Evolutionary conservation across 768 basidiomycete species (phyloP).

Genomic region (Phanerodontia chrysosporium): DNA sequence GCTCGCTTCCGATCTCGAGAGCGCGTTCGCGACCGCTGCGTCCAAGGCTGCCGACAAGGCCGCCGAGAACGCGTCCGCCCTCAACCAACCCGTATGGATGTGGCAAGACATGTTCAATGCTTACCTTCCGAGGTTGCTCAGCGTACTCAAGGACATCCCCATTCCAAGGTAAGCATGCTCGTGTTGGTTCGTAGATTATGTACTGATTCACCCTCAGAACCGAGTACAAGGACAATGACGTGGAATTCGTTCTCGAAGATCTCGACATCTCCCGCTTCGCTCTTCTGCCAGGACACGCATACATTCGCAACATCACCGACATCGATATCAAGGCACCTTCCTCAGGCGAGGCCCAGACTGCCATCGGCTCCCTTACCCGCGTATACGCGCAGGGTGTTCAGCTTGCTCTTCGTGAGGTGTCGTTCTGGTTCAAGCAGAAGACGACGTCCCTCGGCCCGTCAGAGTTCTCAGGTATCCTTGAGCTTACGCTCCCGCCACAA

Average conservation of each 20-base stretch:
- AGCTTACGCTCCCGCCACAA: slow-evolving; percentile 57
- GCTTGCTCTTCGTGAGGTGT: slow-evolving; percentile 57
- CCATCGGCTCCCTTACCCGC: slow-evolving; percentile 62
- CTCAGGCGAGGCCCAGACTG: slow-evolving; percentile 36
- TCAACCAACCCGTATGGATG: slow-evolving; percentile 65
- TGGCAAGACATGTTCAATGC: slow-evolving; percentile 82
- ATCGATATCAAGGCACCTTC: slow-evolving; percentile 47
- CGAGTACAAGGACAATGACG: slow-evolving; percentile 64
- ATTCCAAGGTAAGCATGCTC: slow-evolving; percentile 54
- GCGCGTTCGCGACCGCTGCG: slow-evolving; percentile 36
- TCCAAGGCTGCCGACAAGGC: slow-evolving; percentile 45
- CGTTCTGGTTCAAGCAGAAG: slow-evolving; percentile 73
- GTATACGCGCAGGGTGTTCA: slow-evolving; percentile 63
- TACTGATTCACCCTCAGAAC: slow-evolving; percentile 37
- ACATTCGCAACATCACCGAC: slow-evolving; percentile 68
- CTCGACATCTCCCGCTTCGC: slow-evolving; percentile 64
- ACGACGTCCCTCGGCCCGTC: slow-evolving; percentile 44
- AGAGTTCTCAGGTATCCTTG: slow-evolving; percentile 59
- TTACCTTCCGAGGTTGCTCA: slow-evolving; percentile 58
- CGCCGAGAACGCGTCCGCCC: slow-evolving; percentile 20
- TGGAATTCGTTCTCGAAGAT: slow-evolving; percentile 74
- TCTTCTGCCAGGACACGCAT: slow-evolving; percentile 65
- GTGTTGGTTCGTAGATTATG: background rate
- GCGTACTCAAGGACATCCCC: slow-evolving; percentile 54
- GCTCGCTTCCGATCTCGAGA: slow-evolving; percentile 46